Evolutionary conservation across 345 rosid species (phyloP).

Genomic region (Trapa incisa): DNA sequence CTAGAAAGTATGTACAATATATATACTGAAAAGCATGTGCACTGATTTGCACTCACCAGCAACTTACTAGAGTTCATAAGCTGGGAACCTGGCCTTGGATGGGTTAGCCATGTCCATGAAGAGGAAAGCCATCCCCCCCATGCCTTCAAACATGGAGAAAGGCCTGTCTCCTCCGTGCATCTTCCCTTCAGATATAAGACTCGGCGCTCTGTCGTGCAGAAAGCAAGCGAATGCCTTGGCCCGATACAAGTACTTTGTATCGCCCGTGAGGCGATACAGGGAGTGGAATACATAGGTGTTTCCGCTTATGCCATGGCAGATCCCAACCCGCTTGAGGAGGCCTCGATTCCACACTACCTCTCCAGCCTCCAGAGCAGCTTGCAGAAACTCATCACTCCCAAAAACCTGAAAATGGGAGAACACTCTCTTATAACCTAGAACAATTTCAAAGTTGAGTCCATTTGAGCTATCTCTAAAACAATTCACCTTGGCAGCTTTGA

Average conservation of each 20-base stretch:
- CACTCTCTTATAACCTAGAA: background rate
- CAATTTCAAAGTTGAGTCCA: too few relatives aligned
- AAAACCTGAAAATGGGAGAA: slow-evolving; percentile 30
- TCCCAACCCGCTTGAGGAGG: slow-evolving; percentile 54
- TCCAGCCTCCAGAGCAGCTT: slow-evolving; percentile 52
- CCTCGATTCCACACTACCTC: slow-evolving; percentile 60
- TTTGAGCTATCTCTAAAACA: background rate
- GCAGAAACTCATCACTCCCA: slow-evolving; percentile 41
- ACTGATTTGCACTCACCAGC: background rate
- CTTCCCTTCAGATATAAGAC: slow-evolving; percentile 36
- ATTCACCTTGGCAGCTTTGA: slow-evolving; percentile 54
- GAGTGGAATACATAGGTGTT: slow-evolving; percentile 50
- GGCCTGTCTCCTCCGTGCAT: slow-evolving; percentile 64
- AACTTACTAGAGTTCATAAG: slow-evolving; percentile 32
- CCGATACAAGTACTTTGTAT: slow-evolving; percentile 28
- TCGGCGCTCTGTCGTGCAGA: slow-evolving; percentile 36
- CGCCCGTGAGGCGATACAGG: slow-evolving; percentile 40
- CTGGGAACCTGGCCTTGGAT: slow-evolving; percentile 47
- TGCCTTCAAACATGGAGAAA: slow-evolving; percentile 48
- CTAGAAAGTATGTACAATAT: background rate
- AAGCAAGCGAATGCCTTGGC: slow-evolving; percentile 63
- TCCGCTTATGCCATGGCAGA: slow-evolving; percentile 67
- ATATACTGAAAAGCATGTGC: background rate
- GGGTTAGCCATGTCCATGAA: slow-evolving; percentile 45
- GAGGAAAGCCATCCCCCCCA: slow-evolving; percentile 54